These are phyloP conservation scores for Mycena indigotica DNA, from an alignment of 768 basidiomycete genomes.

Conservation along the genomic window DNA sequence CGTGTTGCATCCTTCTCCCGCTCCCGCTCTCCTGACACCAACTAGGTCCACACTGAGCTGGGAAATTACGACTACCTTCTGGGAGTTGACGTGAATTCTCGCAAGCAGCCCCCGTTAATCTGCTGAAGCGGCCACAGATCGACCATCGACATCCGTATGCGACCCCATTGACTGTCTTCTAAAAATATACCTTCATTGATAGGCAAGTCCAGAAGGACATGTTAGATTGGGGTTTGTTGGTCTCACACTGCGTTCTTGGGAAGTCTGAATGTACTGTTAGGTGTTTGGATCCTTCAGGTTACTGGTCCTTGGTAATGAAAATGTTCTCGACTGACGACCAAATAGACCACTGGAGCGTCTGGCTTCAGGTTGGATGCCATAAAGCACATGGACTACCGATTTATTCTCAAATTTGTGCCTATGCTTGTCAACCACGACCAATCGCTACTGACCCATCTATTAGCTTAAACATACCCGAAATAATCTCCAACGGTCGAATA, in stretches of 20 bases:
- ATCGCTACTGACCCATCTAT: slow-evolving; percentile 3
- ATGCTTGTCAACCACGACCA: neutral
- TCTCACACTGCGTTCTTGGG: too few species aligned
- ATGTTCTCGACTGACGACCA: too few species aligned
- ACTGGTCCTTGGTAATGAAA: slow-evolving; percentile 3
- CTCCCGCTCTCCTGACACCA: too few species aligned
- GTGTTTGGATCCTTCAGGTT: slow-evolving; percentile 9
- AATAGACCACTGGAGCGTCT: slow-evolving; percentile 64
- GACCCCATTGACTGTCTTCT: neutral
- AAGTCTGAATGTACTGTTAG: neutral
- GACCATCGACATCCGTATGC: slow-evolving; percentile 72
- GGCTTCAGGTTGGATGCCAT: slow-evolving; percentile 91
- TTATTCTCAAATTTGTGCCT: slow-evolving; percentile 70
- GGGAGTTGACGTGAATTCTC: slow-evolving; percentile 58
- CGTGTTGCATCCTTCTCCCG: neutral
- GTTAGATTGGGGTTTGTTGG: slow-evolving; percentile 65
- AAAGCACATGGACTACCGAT: slow-evolving; percentile 80
- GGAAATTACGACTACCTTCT: slow-evolving; percentile 88
- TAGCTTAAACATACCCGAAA: slow-evolving; percentile 59
- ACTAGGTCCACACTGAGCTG: slow-evolving; percentile 67
- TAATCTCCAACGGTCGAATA: slow-evolving; percentile 41
- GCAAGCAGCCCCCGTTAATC: neutral
- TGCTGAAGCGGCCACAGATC: slow-evolving; percentile 50
- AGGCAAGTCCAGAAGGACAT: slow-evolving; percentile 72
- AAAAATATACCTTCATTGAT: neutral